These are phyloP conservation scores for Phialophora verrucosa DNA, from an alignment of 2,329 filamentous ascomycete genomes.

Conservation along the genomic window DNA sequence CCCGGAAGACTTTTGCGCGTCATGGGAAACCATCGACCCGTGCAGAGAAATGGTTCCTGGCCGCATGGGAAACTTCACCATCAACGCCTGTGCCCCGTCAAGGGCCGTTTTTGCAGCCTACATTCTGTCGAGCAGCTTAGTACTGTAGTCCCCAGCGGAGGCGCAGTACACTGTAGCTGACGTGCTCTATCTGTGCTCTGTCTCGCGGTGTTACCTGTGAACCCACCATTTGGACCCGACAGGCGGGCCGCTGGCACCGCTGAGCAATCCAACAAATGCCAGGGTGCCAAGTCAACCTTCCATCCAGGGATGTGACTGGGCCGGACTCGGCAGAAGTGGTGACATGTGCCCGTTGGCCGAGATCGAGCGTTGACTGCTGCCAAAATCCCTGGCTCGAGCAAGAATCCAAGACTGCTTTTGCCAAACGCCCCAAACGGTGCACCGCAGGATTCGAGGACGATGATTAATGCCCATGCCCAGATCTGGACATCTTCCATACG, in stretches of 20 bases:
- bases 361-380: not conserved
- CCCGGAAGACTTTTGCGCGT: not conserved
- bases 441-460: not conserved
- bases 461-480: not conserved
- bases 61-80: not conserved
- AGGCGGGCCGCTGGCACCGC: not conserved
- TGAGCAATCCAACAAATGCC: not conserved
- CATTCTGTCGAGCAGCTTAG: not conserved
- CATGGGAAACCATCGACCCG: not conserved
- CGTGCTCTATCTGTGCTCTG: not conserved
- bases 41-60: not conserved
- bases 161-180: not conserved
- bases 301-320: not conserved
- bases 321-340: not conserved
- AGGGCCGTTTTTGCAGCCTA: not conserved
- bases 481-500: conserved; percentile 5
- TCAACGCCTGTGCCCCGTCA: not conserved
- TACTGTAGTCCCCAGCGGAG: not conserved
- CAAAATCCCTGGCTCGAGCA: not conserved
- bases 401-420: not conserved
- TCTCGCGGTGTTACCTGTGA: not conserved
- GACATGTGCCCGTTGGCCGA: not conserved
- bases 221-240: not conserved
- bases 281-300: not conserved
- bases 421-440: not conserved